Evolutionary conservation across 106 monocot genomes (phyloP).

Genomic region (Dendrobium catenatum): DNA sequence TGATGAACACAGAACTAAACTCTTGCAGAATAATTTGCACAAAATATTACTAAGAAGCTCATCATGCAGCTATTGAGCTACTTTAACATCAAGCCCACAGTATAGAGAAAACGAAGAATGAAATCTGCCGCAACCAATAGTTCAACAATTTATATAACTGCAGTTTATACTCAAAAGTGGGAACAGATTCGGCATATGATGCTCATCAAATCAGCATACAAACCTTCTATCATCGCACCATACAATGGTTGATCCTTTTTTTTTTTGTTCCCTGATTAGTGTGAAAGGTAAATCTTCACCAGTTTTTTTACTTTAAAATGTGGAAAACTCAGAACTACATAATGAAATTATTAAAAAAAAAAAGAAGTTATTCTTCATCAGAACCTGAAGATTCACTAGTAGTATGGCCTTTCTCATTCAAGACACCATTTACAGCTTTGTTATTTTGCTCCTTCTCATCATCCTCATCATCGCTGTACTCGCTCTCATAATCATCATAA

Average conservation of each 20-base stretch:
- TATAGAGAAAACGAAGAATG: too few species aligned
- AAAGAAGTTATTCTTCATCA: not conserved
- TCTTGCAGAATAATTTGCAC: too few species aligned
- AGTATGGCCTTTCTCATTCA: not conserved
- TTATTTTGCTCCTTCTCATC: conserved; percentile 28
- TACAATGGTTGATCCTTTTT: not conserved
- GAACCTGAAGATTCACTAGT: conserved; percentile 4
- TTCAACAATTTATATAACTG: too few species aligned
- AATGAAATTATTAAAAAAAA: not conserved
- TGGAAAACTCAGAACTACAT: not conserved
- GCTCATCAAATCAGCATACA: too few species aligned
- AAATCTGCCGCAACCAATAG: too few species aligned
- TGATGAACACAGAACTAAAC: too few species aligned
- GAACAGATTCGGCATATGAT: too few species aligned
- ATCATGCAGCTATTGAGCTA: too few species aligned
- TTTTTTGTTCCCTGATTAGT: not conserved
- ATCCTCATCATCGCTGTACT: conserved; percentile 78
- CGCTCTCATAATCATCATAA: conserved; percentile 77
- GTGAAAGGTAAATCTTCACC: not conserved
- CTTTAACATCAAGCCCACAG: too few species aligned
- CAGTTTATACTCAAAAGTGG: too few species aligned
- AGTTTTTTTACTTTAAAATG: not conserved
- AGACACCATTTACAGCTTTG: conserved; percentile 9
- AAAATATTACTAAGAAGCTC: too few species aligned
- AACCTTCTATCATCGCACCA: too few species aligned